phyloP scores from a whole-genome alignment of 805 yeast genomes.

The Candida quercuum region DNA sequence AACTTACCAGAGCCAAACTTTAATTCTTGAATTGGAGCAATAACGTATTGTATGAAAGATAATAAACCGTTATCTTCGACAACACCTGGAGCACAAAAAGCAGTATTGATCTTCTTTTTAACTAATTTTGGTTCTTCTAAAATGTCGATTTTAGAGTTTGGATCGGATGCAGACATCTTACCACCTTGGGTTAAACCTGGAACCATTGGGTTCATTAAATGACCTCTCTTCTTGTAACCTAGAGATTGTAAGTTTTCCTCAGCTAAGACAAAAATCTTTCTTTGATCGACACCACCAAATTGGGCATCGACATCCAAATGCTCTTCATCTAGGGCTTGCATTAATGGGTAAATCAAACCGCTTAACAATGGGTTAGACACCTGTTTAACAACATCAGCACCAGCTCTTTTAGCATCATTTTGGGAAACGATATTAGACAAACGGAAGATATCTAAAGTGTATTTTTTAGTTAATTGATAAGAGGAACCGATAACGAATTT shows the following conservation, averaged over 20 bases:
- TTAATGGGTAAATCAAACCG: slow-evolving; percentile 93
- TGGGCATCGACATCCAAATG: slow-evolving; percentile 85
- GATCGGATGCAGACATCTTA: slow-evolving; percentile 98
- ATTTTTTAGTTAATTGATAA: slow-evolving; percentile 75
- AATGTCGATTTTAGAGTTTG: slow-evolving; percentile 93
- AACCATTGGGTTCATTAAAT: slow-evolving; percentile 98
- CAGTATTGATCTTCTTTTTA: slow-evolving; percentile 85
- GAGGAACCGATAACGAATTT: slow-evolving; percentile 81
- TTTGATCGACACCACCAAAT: slow-evolving; percentile 98
- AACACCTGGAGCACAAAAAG: slow-evolving; percentile 93
- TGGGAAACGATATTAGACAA: slow-evolving; percentile 81
- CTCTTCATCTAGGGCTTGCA: slow-evolving; percentile 98
- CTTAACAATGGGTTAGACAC: slow-evolving; percentile 89
- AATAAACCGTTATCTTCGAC: slow-evolving; percentile 88
- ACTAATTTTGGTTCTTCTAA: slow-evolving; percentile 85
- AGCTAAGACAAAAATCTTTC: slow-evolving; percentile 94
- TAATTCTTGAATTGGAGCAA: slow-evolving; percentile 82
- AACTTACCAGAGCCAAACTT: slow-evolving; percentile 55
- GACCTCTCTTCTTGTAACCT: slow-evolving; percentile 97
- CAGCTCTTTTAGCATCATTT: slow-evolving; percentile 97
- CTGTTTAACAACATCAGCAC: slow-evolving; percentile 99
- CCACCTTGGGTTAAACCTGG: slow-evolving; percentile 97
- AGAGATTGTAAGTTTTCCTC: slow-evolving; percentile 84
- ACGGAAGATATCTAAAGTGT: slow-evolving; percentile 86
- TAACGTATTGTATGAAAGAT: slow-evolving; percentile 77